Base-by-base conservation (phyloP, 148 eudicot species). In the Rhododendron mucronatum region DNA sequence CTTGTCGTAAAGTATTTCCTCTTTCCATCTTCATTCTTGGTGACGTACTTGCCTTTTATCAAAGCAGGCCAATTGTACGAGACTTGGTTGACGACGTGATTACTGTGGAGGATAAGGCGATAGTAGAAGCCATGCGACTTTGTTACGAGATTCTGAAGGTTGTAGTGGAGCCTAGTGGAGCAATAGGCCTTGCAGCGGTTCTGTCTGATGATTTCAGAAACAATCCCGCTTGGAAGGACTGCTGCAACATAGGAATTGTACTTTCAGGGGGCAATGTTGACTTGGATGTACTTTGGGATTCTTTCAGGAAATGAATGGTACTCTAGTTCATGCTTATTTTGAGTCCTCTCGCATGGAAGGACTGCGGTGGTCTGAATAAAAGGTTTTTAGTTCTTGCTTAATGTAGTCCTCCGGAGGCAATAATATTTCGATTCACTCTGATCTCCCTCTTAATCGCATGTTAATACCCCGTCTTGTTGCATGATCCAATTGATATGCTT, bases 241-340 rank as follows among this genome's bases (percentile, higher is more conserved):
- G 95, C 88, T 88, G 89, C 63, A 87, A 95, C 86, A 87, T 94
- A 65, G 98, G 95, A 75, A 95, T 97, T 28, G 78, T 97, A 77
- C 86, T 97, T 63, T 95, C 99, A 2, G 99, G 99, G 44, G 99
- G 99, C 47, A 97, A 97, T 86, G 90, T 97, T 71, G 99, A 97
- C 90, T 87, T 97, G 76, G 92, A 93, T 78, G 94, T 92, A 80
- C 94, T 97, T 39, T 97, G 98, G 98, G 88, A 91, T 69, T 89
- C 92, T 79, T 86, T 95, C n/a, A 69, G 59, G 28, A 92, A 88
- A 78, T 87, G 88, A 88, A 84, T 74, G 37, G 79, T 84, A 44
- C 55, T 16, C 18, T 47, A 51, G 45, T 48, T 51, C 59, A 30
- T 39, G 65, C 57, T 33, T 8, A 0, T 10, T 75, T 80, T 3